Evolutionary conservation across 2,329 filamentous ascomycete species (phyloP).

Genomic region (Sporothrix phasma): DNA sequence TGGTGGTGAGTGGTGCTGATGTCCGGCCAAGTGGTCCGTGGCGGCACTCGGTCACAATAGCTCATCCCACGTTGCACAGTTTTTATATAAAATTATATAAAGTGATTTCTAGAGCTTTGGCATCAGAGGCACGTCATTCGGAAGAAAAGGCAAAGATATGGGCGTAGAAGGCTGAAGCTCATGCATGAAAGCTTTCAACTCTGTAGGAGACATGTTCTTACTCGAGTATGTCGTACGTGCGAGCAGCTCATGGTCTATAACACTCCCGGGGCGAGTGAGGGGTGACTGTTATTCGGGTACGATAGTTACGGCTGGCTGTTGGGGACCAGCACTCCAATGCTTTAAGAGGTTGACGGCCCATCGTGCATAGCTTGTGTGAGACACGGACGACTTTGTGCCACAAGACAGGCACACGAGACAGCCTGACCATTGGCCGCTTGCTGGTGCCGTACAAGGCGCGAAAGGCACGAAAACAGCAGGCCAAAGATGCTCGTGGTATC

Average conservation of each 20-base stretch:
- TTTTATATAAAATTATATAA: no score
- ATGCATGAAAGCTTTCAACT: not conserved
- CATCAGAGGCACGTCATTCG: not conserved
- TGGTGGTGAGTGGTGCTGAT: no score
- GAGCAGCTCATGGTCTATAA: not conserved
- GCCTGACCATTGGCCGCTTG: not conserved
- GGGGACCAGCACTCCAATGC: not conserved
- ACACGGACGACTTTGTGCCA: not conserved
- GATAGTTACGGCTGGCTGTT: not conserved
- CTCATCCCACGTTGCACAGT: not conserved
- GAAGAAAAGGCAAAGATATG: not conserved
- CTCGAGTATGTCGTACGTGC: not conserved
- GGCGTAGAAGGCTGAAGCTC: not conserved
- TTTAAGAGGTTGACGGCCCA: not conserved
- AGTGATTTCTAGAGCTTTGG: not conserved
- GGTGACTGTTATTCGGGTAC: not conserved
- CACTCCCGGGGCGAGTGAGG: not conserved
- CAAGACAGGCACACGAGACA: not conserved
- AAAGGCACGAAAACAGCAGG: not conserved
- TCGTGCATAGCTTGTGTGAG: not conserved
- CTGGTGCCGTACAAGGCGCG: not conserved
- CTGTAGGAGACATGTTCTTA: not conserved
- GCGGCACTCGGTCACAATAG: no score
- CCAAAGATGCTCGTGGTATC: not conserved
- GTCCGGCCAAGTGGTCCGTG: no score